A percentile compares a stretch with the other conserved stretches of the same genome.
Conservation (phyloP, 2,329 filamentous ascomycete genomes). For the Cladosporium sp. region DNA sequence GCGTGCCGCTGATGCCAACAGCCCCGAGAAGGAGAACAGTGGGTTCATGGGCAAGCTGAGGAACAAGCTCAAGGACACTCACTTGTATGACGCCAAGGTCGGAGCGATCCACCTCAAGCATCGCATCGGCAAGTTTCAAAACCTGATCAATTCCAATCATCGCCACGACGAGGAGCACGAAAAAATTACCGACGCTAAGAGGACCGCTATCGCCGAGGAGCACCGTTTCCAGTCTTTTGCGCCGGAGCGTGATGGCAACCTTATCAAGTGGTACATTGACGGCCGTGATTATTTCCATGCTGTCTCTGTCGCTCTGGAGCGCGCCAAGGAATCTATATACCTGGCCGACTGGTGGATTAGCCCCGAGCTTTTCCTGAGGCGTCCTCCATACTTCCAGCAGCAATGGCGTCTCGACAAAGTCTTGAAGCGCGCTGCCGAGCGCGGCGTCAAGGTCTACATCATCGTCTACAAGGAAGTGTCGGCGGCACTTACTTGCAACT, state of each 20-base stretch:
- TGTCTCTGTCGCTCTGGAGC: conserved; percentile 84
- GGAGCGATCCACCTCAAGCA: conserved; percentile 60
- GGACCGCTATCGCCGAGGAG: conserved; percentile 66
- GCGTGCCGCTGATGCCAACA: neutral
- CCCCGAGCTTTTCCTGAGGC: conserved; percentile 79
- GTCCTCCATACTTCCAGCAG: conserved; percentile 79
- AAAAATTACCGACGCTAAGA: conserved; percentile 76
- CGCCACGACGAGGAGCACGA: conserved; percentile 94
- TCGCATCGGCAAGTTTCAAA: conserved; percentile 64
- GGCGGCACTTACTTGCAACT: conserved; percentile 77
- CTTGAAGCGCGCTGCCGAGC: conserved; percentile 84
- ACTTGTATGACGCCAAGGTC: conserved; percentile 46
- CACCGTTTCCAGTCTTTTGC: conserved; percentile 91
- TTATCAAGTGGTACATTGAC: conserved; percentile 93
- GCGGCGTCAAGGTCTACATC: conserved; percentile 91
- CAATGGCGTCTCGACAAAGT: conserved; percentile 85
- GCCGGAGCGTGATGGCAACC: conserved; percentile 79
- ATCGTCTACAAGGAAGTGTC: conserved; percentile 83
- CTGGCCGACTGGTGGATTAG: conserved; percentile 97
- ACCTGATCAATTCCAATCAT: conserved; percentile 79
- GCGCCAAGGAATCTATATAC: conserved; percentile 90
- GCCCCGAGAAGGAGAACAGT: conserved; percentile 5
- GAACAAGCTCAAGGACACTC: conserved; percentile 48
- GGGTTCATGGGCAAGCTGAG: conserved; percentile 32
- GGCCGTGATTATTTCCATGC: conserved; percentile 93